Percentiles rank a stretch among this genome's conserved stretches.
These are phyloP conservation scores for Sonneratia alba DNA, from an alignment of 345 rosid species.

Conservation along the genomic window DNA sequence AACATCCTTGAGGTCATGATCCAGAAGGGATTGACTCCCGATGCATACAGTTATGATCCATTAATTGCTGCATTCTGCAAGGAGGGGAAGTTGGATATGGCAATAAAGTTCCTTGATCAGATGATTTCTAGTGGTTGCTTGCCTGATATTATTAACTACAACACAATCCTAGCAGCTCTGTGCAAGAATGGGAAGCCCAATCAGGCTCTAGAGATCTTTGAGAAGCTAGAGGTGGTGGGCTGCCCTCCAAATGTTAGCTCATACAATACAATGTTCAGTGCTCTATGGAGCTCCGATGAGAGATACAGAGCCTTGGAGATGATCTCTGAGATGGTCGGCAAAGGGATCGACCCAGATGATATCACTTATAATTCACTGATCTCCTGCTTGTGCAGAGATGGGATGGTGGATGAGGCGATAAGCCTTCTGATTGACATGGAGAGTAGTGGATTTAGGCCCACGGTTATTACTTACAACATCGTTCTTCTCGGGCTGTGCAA, in stretches of 20 bases:
- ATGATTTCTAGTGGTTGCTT: slow-evolving; percentile 78
- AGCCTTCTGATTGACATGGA: slow-evolving; percentile 64
- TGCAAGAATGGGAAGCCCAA: slow-evolving; percentile 63
- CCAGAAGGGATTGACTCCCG: slow-evolving; percentile 54
- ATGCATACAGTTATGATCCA: slow-evolving; percentile 75
- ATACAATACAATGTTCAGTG: slow-evolving; percentile 77
- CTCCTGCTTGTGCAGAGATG: slow-evolving; percentile 81
- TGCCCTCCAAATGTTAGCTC: slow-evolving; percentile 73
- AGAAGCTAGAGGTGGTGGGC: slow-evolving; percentile 53
- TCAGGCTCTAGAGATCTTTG: slow-evolving; percentile 67
- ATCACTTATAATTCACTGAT: slow-evolving; percentile 74
- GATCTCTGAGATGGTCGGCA: slow-evolving; percentile 52
- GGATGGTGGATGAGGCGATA: slow-evolving; percentile 68
- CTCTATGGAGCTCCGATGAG: slow-evolving; percentile 63
- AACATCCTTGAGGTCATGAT: slow-evolving; percentile 45
- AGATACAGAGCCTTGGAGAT: slow-evolving; percentile 45
- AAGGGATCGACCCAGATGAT: slow-evolving; percentile 59
- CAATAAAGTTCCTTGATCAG: slow-evolving; percentile 53
- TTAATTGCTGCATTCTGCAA: slow-evolving; percentile 68
- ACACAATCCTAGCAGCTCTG: slow-evolving; percentile 52
- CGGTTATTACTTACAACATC: slow-evolving; percentile 63
- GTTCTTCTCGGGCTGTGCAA: slow-evolving; percentile 69
- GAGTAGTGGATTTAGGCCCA: slow-evolving; percentile 41
- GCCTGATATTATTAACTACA: slow-evolving; percentile 78
- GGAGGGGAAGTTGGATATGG: slow-evolving; percentile 62